Base-by-base conservation (phyloP, 768 basidiomycete genomes). In the Epithele typhae region DNA sequence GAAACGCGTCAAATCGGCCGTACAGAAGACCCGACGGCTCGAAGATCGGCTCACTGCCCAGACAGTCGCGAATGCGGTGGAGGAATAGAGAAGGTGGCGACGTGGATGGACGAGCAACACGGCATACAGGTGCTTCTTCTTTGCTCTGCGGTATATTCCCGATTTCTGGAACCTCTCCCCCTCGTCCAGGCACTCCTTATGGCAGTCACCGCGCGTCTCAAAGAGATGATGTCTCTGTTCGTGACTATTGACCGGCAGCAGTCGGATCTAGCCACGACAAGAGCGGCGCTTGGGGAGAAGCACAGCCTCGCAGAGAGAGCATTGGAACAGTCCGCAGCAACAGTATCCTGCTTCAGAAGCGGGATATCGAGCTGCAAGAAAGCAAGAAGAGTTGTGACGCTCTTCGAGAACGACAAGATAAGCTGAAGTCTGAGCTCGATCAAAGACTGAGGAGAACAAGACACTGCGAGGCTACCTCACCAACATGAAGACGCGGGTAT, bases 191-290 rank as follows among this genome's bases (percentile, higher is more conserved):
- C 12, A 19, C 50, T 51, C 37, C 7, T 51, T 5, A 21, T 37
- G 2, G 50, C 50, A 5, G 50, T 51, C 1, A 25, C 45, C 1
- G 41, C n/a, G 30, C 45, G 50, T 5, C 46, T 45, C 45, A 45
- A 45, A 11, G 45, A 40, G 11, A 46, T 51, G 45, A 35, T 42
- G 8, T 27, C 49, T 2, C 10, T 43, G 5, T 27, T 51, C 35
- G 11, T 22, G 3, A 27, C 23, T 14, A 19, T 46, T 9, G 34
- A 25, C 11, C n/a, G 17, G 0, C 36, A 46, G 35, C 32, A 51
- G 19, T 18, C 43, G 0, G 18, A 43, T 3, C 18, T 11, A 1
- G 23, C 43, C 15, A 37, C 6, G n/a, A 36, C 14, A 7, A 22
- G 30, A n/a, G 18, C 43, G 2, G 6, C 18, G n/a, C 27, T 30